These are phyloP conservation scores for Taphrina populina DNA, from an alignment of 1,139 yeast species.

Conservation along the genomic window DNA sequence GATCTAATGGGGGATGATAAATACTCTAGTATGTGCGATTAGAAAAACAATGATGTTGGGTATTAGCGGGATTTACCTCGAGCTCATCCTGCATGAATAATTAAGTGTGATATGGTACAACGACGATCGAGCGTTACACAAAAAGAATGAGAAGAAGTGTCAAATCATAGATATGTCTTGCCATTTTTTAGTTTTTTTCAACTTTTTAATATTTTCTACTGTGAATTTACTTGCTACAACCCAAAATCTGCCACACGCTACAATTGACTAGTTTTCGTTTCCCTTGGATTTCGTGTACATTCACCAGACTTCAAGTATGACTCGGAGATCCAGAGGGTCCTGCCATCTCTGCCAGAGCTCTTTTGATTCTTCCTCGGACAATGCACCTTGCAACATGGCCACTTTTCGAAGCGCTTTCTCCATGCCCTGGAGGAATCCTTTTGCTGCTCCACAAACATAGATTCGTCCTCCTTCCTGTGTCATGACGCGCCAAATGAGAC, in stretches of 20 bases:
- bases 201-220: too few relatives aligned
- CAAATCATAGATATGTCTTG: too few relatives aligned
- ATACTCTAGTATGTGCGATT: slow-evolving; percentile 10
- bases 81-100: slow-evolving; percentile 18
- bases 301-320: slow-evolving; percentile 33
- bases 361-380: slow-evolving; percentile 60
- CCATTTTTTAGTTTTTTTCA: too few relatives aligned
- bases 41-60: too few relatives aligned
- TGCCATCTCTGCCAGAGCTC: slow-evolving; percentile 46
- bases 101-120: too few relatives aligned
- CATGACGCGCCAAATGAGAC: slow-evolving; percentile 56
- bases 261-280: too few relatives aligned
- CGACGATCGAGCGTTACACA: too few relatives aligned
- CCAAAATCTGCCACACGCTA: too few relatives aligned
- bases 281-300: too few relatives aligned
- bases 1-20: slow-evolving; percentile 25
- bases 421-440: slow-evolving; percentile 80
- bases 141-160: too few relatives aligned
- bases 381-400: slow-evolving; percentile 50
- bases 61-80: slow-evolving; percentile 15
- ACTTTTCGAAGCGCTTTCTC: slow-evolving; percentile 61
- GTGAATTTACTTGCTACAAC: too few relatives aligned
- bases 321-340: slow-evolving; percentile 30
- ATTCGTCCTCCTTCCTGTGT: slow-evolving; percentile 64
- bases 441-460: slow-evolving; percentile 86